Base-by-base conservation (phyloP, 2,329 filamentous ascomycete genomes). In the Metarhizium sp. region DNA sequence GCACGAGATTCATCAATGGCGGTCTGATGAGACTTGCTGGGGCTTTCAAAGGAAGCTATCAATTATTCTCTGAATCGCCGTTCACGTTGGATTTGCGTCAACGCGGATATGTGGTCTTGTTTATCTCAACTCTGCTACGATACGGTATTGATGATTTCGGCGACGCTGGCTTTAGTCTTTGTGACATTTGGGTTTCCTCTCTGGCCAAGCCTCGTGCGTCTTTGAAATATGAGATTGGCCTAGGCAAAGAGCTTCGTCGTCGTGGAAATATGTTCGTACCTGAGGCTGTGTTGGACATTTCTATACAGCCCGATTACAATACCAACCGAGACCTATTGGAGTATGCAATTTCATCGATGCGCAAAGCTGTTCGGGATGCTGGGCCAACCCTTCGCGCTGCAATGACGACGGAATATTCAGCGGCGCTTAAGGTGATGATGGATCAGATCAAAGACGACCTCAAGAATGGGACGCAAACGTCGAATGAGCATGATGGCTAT, bases 391-490 rank as follows among this genome's bases (percentile, higher is more conserved):
- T 68, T 6, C 71, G 67, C 54, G 73, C 67, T 50, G 62, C 67
- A 5, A 63, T 77, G 11, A 64, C 71, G 8, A 58, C 67, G 0
- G 73, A 78, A 13, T 76, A 75, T 60, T 68, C 71, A 1, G 73
- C 70, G 53, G 69, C 71, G 0, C 63, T 84, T 11, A 71, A 70
- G 50, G 58, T 66, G 18, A 73, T 72, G 11, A 83, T 83, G 81
- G 72, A 77, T 20, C 77, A 78, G 60, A 78, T 84, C 59, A 79
- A 76, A 59, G 60, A 66, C 16, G 78, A 84, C 59, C 66, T 84
- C 13, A 70, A 66, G 46, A 63, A 67, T 0, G 61, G 77, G 25
- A 65, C 62, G 2, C 56, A 67, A 2, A 64, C 71, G 46, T 61
- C 69, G n/a, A 62, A 59, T 1, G 73, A 75, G 46, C 80, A 84